phyloP scores from a whole-genome alignment of 2,329 filamentous ascomycete species.

The Aspergillus sp. region DNA sequence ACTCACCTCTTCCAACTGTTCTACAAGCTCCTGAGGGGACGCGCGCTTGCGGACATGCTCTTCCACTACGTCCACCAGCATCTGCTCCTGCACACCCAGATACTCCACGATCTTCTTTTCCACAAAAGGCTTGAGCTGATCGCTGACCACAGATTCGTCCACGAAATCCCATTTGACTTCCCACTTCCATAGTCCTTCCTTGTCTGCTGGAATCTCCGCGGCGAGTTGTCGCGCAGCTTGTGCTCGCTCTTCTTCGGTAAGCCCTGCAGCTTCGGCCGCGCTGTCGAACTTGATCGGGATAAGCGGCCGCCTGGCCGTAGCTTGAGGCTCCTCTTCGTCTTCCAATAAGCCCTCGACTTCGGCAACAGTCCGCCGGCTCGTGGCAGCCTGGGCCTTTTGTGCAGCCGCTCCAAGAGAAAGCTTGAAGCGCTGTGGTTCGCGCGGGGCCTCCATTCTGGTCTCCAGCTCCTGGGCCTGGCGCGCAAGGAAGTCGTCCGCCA shows the following conservation, averaged over 20 bases:
- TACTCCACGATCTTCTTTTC: conserved; percentile 99
- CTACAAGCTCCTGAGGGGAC: conserved; percentile 75
- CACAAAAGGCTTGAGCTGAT: conserved; percentile 90
- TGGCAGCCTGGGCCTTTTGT: conserved; percentile 64
- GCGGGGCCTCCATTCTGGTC: conserved; percentile 42
- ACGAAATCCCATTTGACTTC: conserved; percentile 89
- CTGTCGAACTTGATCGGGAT: conserved; percentile 81
- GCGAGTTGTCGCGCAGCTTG: conserved; percentile 80
- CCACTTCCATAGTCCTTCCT: conserved; percentile 88
- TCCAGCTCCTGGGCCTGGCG: conserved; percentile 76
- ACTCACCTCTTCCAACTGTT: conserved; percentile 79
- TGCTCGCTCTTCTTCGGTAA: conserved; percentile 83
- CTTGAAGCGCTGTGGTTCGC: conserved; percentile 77
- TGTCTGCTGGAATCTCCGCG: conserved; percentile 84
- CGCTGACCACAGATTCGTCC: conserved; percentile 74
- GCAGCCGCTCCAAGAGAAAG: conserved; percentile 87
- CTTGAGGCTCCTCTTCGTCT: conserved; percentile 83
- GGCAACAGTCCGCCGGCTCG: conserved; percentile 74
- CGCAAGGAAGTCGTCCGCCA: conserved; percentile 89
- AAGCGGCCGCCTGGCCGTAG: conserved; percentile 69
- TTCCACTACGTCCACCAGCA: conserved; percentile 89
- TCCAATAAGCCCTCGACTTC: conserved; percentile 94
- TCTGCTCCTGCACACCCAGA: conserved; percentile 91
- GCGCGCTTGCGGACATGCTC: conserved; percentile 77
- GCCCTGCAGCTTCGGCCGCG: conserved; percentile 62